These are phyloP conservation scores for Entoloma clypeatum DNA, from an alignment of 1,284 basidiomycete genomes.

Conservation along the genomic window DNA sequence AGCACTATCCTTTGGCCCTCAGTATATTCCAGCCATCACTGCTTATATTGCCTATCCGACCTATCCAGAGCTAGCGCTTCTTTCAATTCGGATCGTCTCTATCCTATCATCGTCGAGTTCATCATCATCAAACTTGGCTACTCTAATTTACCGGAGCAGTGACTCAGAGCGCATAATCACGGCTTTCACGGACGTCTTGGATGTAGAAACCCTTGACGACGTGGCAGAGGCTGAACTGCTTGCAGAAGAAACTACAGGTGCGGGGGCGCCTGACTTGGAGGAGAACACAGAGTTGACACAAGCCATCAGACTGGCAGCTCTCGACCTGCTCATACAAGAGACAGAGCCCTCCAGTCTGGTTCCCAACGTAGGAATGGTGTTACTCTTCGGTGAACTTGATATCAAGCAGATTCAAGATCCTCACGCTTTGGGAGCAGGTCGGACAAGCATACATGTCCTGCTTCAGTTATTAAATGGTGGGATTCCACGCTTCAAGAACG, in stretches of 20 bases:
- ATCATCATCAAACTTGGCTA: conserved; percentile 67
- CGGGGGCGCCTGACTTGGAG: conserved; percentile 59
- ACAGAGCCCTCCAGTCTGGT: conserved; percentile 63
- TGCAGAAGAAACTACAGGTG: conserved; percentile 63
- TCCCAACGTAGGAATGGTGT: conserved; percentile 87
- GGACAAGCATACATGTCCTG: conserved; percentile 79
- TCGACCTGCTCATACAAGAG: conserved; percentile 83
- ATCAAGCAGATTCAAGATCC: conserved; percentile 69
- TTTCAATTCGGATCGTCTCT: conserved; percentile 78
- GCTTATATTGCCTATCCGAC: conserved; percentile 74
- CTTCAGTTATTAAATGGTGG: conserved; percentile 74
- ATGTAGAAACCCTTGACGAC: conserved; percentile 58
- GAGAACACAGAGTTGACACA: conserved; percentile 53
- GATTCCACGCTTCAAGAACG: conserved; percentile 53
- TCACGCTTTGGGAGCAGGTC: conserved; percentile 63
- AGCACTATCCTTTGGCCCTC: conserved; percentile 71
- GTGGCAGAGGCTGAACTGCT: conserved; percentile 53
- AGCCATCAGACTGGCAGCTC: conserved; percentile 74
- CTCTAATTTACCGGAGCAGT: conserved; percentile 77
- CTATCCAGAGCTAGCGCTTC: conserved; percentile 71
- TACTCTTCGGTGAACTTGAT: conserved; percentile 70
- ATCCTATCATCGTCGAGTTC: conserved; percentile 61
- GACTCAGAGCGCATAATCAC: conserved; percentile 86
- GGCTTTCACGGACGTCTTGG: conserved; percentile 73
- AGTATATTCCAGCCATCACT: conserved; percentile 81